Base-by-base conservation (phyloP, 2,329 filamentous ascomycete species). In the Pyrenophora graminea region DNA sequence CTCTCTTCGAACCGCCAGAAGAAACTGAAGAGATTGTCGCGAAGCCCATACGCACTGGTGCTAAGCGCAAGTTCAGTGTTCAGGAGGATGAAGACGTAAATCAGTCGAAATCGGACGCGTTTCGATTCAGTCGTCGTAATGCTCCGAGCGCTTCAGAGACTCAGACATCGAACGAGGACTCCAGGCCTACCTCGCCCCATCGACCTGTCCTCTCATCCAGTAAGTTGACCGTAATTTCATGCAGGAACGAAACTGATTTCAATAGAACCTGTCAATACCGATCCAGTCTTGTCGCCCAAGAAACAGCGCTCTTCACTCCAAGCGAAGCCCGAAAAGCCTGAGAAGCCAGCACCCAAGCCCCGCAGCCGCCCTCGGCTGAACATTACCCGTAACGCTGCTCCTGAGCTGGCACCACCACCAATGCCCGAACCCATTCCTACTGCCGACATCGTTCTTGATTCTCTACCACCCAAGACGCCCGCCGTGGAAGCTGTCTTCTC, bases 41-140 rank as follows among this genome's bases (percentile, higher is more conserved):
- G 23, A 69, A 69, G 48, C 40, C 69, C 4, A 59, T 76, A 3
- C 77, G 77, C 43, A 77, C 77, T 42, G 80, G 80, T 15, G 76
- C 80, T 19, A 85, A 85, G 69, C 77, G 83, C 41, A 85, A 85
- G 63, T 77, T 85, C 44, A 80, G 76, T 48, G 76, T 79, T 15
- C 75, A 80, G 34, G 80, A 84, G 33, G 77, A 77, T 9, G 78
- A 81, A 17, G 76, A 78, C 21, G 59, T 59, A 37, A 63, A 58
- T 21, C 64, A 66, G 6, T 21, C 56, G 32, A 59, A 66, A 36
- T 40, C 58, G 6, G 78, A 78, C 17, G 70, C 76, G 23, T 81
- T 82, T 62, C 73, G 72, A 10, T 81, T 78, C 62, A 80, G 72
- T 55, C 73, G 79, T 25, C 75, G 69, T 51, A 61, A 56, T 36